Evolutionary conservation across 495 filamentous ascomycete species (phyloP), one percentile per base, ranked within the genome.

Genomic region (Neurospora sp.): DNA sequence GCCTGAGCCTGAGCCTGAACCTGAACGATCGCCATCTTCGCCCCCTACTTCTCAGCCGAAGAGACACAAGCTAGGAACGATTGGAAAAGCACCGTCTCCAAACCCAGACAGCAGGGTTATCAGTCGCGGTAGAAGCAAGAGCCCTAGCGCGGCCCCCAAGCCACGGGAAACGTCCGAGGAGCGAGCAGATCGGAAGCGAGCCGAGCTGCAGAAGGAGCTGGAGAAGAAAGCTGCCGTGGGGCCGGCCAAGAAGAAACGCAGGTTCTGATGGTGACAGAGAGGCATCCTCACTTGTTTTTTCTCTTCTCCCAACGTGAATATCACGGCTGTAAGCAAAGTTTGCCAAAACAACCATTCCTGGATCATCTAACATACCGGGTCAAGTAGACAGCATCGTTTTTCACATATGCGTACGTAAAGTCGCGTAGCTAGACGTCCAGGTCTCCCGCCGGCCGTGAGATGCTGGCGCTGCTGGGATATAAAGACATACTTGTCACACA

Each of bases 241-340:
- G 9, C 85, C 85, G 14, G 88, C 86, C 78, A 93, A 91, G 82
- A 89, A 88, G 81, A 94, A 91, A 78, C 84, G 91, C 70, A 91
- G 86, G 71, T 94, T 86, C 68, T 86, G 72, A 84, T 1, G 20
- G 4, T 40, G 27, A 16, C 53, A 39, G 18, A 38, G 35, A 22
- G 22, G 16, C 42, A 4, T 5, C 0, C 14, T 12, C n/a, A 70
- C 12, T 70, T 39, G n/a, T 69, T 8, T 35, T 69, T 0, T 35
- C 27, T 69, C 35, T 14, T 37, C 31, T 20, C 14, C 8, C n/a
- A 39, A 7, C 68, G 14, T 22, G 14, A 11, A 1, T 39, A 14
- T 14, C 18, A 12, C 16, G 3, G 53, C 53, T 31, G 53, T 35
- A 35, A 35, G 14, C 53, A 65, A 65, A 4, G 31, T 2, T 18